Evolutionary conservation across 1,284 basidiomycete species (phyloP).

Genomic region (Abortiporus biennis): DNA sequence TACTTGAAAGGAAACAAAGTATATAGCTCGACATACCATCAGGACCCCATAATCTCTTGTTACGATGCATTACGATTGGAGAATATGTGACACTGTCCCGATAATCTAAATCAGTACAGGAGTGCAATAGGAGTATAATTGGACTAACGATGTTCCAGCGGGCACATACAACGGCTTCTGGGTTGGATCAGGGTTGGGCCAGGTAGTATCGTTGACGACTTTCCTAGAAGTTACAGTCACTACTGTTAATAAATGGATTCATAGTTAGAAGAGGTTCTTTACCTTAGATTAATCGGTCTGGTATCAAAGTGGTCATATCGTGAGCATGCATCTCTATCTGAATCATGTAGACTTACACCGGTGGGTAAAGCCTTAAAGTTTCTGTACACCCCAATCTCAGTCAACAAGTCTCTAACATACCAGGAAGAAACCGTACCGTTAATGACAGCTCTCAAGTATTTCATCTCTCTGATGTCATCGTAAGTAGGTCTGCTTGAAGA

Average conservation of each 20-base stretch:
- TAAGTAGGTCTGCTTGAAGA: slow-evolving; percentile 18
- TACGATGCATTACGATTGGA: slow-evolving; percentile 17
- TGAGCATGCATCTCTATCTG: too few relatives aligned
- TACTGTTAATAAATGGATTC: too few relatives aligned
- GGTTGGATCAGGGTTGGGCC: slow-evolving; percentile 17
- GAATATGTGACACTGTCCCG: slow-evolving; percentile 20
- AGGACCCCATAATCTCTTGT: slow-evolving; percentile 25
- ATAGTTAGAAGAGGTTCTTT: too few relatives aligned
- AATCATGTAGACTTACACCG: slow-evolving; percentile 21
- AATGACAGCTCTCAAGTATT: slow-evolving; percentile 27
- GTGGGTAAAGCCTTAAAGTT: slow-evolving; percentile 24
- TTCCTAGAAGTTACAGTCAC: slow-evolving; percentile 2
- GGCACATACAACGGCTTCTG: slow-evolving; percentile 23
- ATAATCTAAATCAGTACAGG: background rate
- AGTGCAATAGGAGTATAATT: background rate
- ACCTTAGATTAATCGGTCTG: slow-evolving; percentile 47
- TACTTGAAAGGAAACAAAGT: slow-evolving; percentile 19
- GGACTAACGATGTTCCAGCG: slow-evolving; percentile 4
- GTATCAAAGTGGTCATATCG: background rate
- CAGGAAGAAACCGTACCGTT: slow-evolving; percentile 18
- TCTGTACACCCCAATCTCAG: slow-evolving; percentile 12
- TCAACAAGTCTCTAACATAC: background rate
- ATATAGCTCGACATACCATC: slow-evolving; percentile 14
- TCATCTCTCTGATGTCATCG: slow-evolving; percentile 23
- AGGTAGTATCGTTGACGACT: slow-evolving; percentile 19